Percentiles rank a stretch among this genome's conserved stretches.
Conservation (phyloP, 768 basidiomycete species). For the Tubosaeta sp. region DNA sequence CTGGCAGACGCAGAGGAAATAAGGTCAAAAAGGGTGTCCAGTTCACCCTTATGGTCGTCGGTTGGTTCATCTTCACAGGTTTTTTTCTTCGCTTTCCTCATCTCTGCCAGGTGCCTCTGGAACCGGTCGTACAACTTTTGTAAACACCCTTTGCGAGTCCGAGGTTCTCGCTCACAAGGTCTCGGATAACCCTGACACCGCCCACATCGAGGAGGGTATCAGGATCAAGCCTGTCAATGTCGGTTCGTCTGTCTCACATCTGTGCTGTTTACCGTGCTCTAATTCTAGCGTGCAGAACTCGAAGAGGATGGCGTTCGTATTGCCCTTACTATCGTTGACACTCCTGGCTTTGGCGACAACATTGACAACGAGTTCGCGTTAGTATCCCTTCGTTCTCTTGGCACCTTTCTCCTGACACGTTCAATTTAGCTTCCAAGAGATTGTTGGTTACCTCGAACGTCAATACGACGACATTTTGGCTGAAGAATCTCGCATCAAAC, state of each 20-base stretch:
- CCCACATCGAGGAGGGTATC: conserved; percentile 91
- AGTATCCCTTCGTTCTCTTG: conserved; percentile 31
- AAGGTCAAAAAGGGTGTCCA: conserved; percentile 99
- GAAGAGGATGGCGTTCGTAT: conserved; percentile 99
- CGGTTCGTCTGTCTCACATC: conserved; percentile 42
- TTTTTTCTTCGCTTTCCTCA: neutral
- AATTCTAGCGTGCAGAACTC: conserved; percentile 56
- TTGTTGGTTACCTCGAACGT: conserved; percentile 92
- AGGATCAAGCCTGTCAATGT: conserved; percentile 93
- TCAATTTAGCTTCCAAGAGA: conserved; percentile 84
- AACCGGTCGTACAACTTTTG: conserved; percentile 95
- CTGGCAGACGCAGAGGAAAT: conserved; percentile 82
- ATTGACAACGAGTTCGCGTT: conserved; percentile 99
- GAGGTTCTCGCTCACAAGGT: conserved; percentile 88
- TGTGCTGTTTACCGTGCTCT: neutral
- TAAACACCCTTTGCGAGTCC: conserved; percentile 98
- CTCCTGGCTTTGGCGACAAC: conserved; percentile 97
- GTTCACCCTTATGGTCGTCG: conserved; percentile 97
- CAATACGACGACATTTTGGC: conserved; percentile 99
- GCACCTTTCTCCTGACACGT: conserved; percentile 5
- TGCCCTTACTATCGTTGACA: conserved; percentile 96
- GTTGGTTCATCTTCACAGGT: conserved; percentile 44
- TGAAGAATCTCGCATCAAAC: conserved; percentile 98
- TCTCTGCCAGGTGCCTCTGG: conserved; percentile 81
- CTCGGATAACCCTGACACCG: conserved; percentile 77